These are phyloP conservation scores for Marasmius oreades DNA, from an alignment of 1,284 basidiomycete genomes.

Conservation along the genomic window DNA sequence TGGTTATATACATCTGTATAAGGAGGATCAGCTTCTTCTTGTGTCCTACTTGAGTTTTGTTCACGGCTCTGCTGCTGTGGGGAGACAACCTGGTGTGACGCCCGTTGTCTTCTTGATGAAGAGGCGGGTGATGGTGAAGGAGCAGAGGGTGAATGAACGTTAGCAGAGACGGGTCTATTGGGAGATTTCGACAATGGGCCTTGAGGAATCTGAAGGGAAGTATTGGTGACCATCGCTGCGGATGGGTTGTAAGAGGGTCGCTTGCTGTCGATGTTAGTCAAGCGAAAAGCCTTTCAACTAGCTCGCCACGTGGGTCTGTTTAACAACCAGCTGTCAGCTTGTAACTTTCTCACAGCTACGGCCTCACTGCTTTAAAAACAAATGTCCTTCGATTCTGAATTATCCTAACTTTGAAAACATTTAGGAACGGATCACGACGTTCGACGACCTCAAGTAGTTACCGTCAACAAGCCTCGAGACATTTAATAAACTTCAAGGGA, in stretches of 20 bases:
- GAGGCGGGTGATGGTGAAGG: constrained; percentile 30
- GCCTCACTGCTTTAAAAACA: not conserved
- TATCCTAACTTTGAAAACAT: too few relatives aligned
- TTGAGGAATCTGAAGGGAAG: constrained; percentile 15
- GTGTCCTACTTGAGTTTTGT: not conserved
- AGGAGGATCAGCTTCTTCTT: constrained; percentile 24
- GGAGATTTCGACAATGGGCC: constrained; percentile 4
- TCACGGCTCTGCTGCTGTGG: constrained; percentile 21
- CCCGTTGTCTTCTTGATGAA: constrained; percentile 40
- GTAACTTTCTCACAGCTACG: not conserved
- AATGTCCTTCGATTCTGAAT: too few relatives aligned
- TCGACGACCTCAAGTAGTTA: too few relatives aligned
- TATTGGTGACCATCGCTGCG: constrained; percentile 17
- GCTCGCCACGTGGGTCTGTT: not conserved
- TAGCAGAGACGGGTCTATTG: constrained; percentile 37
- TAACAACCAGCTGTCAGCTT: not conserved
- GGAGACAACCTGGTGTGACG: constrained; percentile 50
- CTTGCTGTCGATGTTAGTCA: not conserved
- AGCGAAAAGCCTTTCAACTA: not conserved
- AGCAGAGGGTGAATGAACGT: constrained; percentile 39
- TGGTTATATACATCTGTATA: constrained; percentile 78
- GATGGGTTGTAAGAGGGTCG: not conserved
- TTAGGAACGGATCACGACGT: too few relatives aligned
- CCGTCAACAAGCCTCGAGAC: too few relatives aligned
- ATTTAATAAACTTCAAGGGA: too few relatives aligned